These are phyloP conservation scores for Zymoseptoria crescenta DNA, from an alignment of 2,329 filamentous ascomycete species.

Conservation along the genomic window DNA sequence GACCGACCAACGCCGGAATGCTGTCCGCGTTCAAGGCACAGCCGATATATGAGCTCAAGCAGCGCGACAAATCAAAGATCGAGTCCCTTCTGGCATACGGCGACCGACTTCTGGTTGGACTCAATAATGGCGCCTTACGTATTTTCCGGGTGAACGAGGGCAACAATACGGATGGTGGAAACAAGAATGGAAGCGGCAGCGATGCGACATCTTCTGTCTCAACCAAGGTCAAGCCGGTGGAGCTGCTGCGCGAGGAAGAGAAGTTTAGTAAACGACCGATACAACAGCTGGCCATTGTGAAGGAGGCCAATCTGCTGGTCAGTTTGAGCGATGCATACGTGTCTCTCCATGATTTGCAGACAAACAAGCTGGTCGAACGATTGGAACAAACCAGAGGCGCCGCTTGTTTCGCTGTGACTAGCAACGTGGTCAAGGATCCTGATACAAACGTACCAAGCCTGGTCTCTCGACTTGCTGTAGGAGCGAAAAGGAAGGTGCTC, in stretches of 20 bases:
- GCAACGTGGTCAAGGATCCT: slow-evolving; percentile 86
- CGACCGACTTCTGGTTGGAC: slow-evolving; percentile 82
- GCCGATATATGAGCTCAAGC: slow-evolving; percentile 92
- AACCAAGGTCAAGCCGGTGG: slow-evolving; percentile 49
- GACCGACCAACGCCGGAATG: slow-evolving; percentile 31
- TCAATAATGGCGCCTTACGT: slow-evolving; percentile 80
- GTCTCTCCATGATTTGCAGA: slow-evolving; percentile 81
- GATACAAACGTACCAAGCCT: slow-evolving; percentile 85
- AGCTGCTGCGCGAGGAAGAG: slow-evolving; percentile 83
- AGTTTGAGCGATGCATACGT: slow-evolving; percentile 86
- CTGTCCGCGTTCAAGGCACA: slow-evolving; percentile 95
- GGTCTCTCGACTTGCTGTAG: slow-evolving; percentile 82
- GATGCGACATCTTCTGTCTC: slow-evolving; percentile 36
- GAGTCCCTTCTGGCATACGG: slow-evolving; percentile 91
- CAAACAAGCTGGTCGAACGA: slow-evolving; percentile 72
- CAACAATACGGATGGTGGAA: slow-evolving; percentile 25
- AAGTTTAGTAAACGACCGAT: slow-evolving; percentile 86
- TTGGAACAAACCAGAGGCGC: slow-evolving; percentile 80
- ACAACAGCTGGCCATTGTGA: slow-evolving; percentile 90
- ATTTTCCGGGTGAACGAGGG: slow-evolving; percentile 74
- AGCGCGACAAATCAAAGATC: slow-evolving; percentile 92
- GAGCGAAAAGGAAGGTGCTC: slow-evolving; percentile 81
- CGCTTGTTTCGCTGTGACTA: slow-evolving; percentile 83
- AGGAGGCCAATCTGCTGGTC: slow-evolving; percentile 85
- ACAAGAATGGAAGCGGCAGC: slow-evolving; percentile 27